These are phyloP conservation scores for Neurospora terricola DNA, from an alignment of 495 filamentous ascomycete species.

Conservation along the genomic window DNA sequence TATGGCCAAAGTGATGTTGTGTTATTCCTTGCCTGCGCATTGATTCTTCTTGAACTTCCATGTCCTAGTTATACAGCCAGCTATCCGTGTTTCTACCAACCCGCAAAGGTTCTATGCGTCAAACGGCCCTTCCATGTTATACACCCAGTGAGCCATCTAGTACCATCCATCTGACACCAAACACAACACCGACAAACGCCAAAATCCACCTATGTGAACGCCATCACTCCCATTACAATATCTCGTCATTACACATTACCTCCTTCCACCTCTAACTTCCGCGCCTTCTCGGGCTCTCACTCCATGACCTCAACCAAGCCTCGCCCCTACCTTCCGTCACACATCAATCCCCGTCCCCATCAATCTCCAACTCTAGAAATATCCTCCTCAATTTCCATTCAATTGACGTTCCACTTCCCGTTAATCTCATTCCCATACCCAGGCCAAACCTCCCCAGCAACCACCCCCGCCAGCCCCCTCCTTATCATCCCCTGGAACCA, in stretches of 20 bases:
- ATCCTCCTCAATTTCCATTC: neutral
- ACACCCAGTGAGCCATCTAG: neutral
- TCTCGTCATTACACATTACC: neutral
- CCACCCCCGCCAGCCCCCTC: neutral
- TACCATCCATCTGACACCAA: neutral
- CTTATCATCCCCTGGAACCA: constrained; percentile 2
- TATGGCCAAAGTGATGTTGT: neutral
- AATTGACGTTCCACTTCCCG: neutral
- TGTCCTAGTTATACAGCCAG: neutral
- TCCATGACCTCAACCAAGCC: neutral
- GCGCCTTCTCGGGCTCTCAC: neutral
- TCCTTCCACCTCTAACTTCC: neutral
- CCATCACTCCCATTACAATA: neutral
- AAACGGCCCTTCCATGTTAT: neutral
- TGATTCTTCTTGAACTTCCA: neutral
- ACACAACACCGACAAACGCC: neutral
- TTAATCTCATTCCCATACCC: neutral
- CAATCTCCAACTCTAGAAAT: too few relatives aligned
- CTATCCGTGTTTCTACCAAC: neutral
- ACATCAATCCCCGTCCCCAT: too few relatives aligned
- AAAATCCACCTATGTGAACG: neutral
- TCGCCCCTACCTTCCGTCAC: too few relatives aligned
- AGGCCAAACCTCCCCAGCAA: neutral
- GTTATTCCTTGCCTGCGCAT: neutral
- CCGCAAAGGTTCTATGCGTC: neutral